A percentile compares a stretch with the other conserved stretches of the same genome.
Evolutionary conservation across 2,329 filamentous ascomycete genomes (phyloP).

Genomic region (Colletotrichum salicis): DNA sequence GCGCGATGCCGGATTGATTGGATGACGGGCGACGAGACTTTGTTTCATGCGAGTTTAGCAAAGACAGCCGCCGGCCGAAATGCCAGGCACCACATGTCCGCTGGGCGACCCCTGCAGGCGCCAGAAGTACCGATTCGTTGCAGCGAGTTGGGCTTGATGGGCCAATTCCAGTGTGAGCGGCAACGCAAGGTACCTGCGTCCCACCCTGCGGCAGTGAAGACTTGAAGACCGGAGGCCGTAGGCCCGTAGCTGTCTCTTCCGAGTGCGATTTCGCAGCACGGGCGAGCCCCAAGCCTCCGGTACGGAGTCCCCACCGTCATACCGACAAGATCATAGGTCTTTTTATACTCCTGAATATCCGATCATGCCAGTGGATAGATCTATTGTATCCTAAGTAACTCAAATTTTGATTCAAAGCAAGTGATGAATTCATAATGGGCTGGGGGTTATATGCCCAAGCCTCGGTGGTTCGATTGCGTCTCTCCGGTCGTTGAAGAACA

Average conservation of each 20-base stretch:
- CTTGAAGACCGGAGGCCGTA: background rate
- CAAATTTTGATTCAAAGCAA: background rate
- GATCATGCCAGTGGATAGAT: background rate
- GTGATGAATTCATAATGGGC: background rate
- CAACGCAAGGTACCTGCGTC: slow-evolving; percentile 17
- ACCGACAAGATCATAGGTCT: slow-evolving; percentile 1
- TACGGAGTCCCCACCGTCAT: slow-evolving; percentile 13
- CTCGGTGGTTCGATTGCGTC: background rate
- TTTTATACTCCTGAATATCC: background rate
- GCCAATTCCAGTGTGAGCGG: slow-evolving; percentile 27
- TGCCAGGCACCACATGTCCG: slow-evolving; percentile 24
- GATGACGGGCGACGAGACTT: slow-evolving; percentile 18
- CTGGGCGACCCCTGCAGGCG: slow-evolving; percentile 28
- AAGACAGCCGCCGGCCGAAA: slow-evolving; percentile 31
- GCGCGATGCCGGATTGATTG: slow-evolving; percentile 25
- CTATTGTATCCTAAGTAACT: background rate
- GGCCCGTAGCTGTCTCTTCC: slow-evolving; percentile 5
- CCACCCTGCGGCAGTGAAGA: background rate
- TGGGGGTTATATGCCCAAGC: background rate
- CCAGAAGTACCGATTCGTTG: slow-evolving; percentile 28
- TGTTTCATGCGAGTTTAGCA: slow-evolving; percentile 34
- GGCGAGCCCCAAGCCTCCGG: slow-evolving; percentile 4
- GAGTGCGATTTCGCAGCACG: slow-evolving; percentile 19
- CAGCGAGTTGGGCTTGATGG: background rate
- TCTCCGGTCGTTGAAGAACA: background rate